Evolutionary conservation across 164 flowering plant genomes (phyloP), one percentile per base, ranked within the genome.

Genomic region (Aristolochia fimbriata): DNA sequence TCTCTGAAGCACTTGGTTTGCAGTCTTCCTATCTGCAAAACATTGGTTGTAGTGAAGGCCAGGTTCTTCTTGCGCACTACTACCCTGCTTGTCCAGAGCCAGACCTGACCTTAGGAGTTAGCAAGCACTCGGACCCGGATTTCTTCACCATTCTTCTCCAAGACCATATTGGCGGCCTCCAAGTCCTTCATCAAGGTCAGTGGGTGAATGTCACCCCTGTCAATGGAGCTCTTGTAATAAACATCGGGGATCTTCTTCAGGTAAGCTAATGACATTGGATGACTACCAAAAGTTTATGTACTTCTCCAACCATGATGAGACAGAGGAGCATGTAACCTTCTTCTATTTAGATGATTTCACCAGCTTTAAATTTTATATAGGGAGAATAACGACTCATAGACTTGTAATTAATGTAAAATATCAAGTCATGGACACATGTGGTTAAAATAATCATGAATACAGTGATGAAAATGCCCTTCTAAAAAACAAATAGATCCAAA

Each of bases 1-100:
- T 73, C 1, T 64, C 74, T 10, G 76, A 73, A 65, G 76, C 69
- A 50, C 65, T 77, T 10, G 79, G 74, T 21, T 74, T 77, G 2
- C 31, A 41, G 19, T 55, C 71, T 14, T 58, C 68, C 58, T 57
- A 68, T 61, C 67, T 77, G 8, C 48, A 46, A 17, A n/a, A 24
- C 2, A 65, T 69, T 8, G 64, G 58, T 10, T 75, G 71, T 45
- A 43, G 7, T 6, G 51, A 47, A 13, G 73, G 70, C 14, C 64
- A 46, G 6, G 13, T 19, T 7, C 7, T 71, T 27, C 4, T 60
- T 1, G 16, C 19, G 0, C 67, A 71, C n/a, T 71, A 71, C 55
- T 69, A 69, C 43, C 78, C 75, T 14, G 37, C 70, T 15, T 72
- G 76, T 58, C 73, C 68, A 0, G 68, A 66, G 65, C 76, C 73